Percentiles rank a stretch among this genome's conserved stretches.
phyloP scores from a whole-genome alignment of 2,329 filamentous ascomycete species.

The Hymenotorrendiella dingleyae region DNA sequence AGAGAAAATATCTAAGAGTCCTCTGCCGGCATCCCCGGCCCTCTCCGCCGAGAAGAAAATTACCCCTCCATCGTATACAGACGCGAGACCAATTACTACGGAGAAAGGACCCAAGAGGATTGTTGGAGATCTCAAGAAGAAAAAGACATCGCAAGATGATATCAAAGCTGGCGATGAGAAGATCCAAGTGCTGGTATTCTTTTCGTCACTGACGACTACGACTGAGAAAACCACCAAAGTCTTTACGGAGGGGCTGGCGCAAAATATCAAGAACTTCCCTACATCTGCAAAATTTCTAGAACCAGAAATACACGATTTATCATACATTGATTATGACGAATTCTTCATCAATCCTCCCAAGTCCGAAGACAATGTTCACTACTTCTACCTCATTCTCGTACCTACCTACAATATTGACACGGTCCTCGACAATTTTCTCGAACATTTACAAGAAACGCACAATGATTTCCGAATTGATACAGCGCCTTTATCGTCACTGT shows the following conservation, averaged over 20 bases:
- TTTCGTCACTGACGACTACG: constrained; percentile 78
- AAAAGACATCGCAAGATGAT: constrained; percentile 25
- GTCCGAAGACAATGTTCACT: constrained; percentile 43
- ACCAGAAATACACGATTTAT: constrained; percentile 68
- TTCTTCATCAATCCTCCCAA: constrained; percentile 79
- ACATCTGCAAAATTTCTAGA: constrained; percentile 38
- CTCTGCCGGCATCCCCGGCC: constrained; percentile 19
- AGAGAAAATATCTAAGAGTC: constrained; percentile 28
- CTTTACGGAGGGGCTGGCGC: constrained; percentile 51
- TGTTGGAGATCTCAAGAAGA: constrained; percentile 28
- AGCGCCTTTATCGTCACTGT: constrained; percentile 65
- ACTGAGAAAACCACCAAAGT: constrained; percentile 68
- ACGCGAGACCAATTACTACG: constrained; percentile 2
- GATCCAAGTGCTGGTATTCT: constrained; percentile 77
- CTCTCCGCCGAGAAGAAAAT: constrained; percentile 21
- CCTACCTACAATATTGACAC: constrained; percentile 96
- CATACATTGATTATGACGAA: constrained; percentile 87
- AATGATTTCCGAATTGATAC: constrained; percentile 97
- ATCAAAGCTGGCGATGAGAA: constrained; percentile 33
- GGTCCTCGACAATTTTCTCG: constrained; percentile 79
- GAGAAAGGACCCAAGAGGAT: constrained; percentile 34
- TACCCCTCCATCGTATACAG: constrained; percentile 6
- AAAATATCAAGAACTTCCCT: constrained; percentile 31
- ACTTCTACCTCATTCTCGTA: constrained; percentile 78
- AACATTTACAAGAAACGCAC: constrained; percentile 86